These are phyloP conservation scores for Dipteronia sinensis DNA, from an alignment of 345 rosid species.

Conservation along the genomic window DNA sequence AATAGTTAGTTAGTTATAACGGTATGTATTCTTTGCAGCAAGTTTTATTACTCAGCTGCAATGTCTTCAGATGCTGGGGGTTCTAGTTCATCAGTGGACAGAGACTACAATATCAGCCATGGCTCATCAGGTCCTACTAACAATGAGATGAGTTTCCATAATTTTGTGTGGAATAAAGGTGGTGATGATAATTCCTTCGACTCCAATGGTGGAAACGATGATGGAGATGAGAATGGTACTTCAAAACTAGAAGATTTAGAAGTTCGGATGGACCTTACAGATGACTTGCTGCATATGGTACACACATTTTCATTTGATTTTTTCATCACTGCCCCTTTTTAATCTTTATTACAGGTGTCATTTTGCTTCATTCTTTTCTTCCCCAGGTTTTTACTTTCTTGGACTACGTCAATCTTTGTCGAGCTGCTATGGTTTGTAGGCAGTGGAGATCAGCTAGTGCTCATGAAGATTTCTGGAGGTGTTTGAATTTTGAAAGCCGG, in stretches of 20 bases:
- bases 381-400: conserved; percentile 90
- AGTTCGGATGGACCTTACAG: conserved; percentile 89
- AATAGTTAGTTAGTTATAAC: conserved; percentile 8
- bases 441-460: conserved; percentile 95
- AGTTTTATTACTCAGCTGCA: conserved; percentile 27
- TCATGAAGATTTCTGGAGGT: conserved; percentile 97
- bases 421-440: conserved; percentile 88
- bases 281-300: conserved; percentile 94
- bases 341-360: neutral
- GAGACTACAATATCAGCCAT: conserved; percentile 34
- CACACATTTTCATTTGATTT: conserved; percentile 4
- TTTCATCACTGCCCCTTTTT: neutral
- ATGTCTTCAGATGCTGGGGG: conserved; percentile 39
- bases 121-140: conserved; percentile 38
- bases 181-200: conserved; percentile 44
- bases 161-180: conserved; percentile 59
- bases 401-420: conserved; percentile 73
- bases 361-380: neutral
- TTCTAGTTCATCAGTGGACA: conserved; percentile 37
- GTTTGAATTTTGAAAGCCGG: conserved; percentile 79
- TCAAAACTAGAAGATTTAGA: conserved; percentile 55
- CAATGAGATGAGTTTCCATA: conserved; percentile 54
- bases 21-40: conserved; percentile 38
- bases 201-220: conserved; percentile 43
- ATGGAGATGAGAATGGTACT: conserved; percentile 46